Base-by-base conservation (phyloP, 1,139 yeast genomes). In the Sugiyamaella neomexicana region DNA sequence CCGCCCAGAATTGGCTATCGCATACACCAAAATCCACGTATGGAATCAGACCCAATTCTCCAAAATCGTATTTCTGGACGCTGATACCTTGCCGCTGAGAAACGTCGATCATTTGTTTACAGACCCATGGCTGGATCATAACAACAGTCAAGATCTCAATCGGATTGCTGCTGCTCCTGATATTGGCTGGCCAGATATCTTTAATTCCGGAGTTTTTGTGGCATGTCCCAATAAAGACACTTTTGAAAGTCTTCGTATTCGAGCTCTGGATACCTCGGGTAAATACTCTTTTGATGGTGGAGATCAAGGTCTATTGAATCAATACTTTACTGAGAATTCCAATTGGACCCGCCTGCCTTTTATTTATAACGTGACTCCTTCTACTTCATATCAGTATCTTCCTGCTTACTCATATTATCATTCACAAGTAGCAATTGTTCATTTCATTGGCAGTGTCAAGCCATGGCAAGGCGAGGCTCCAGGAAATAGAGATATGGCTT, bases 101-200 rank as follows among this genome's bases (percentile, higher is more conserved):
- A 72, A 75, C 41, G 60, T 78, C 42, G 75, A 73, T 63, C 63
- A 71, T 52, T 62, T 83, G 61, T 73, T 80, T 66, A 12, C 27
- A 10, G 32, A 31, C 12, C 65, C 72, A 62, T 46, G 65, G 70
- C 46, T 47, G 23, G 45, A 52, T 34, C 58, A 61, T 31, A 43
- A 52, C 17, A 45, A 50, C 16, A 57, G 50, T 16, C 53, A 54
- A 13, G 17, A 53, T 4, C 52, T 59, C 5, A 58, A 47, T 20
- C 27, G 49, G 10, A 62, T 69, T 44, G 71, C 69, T 2, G 98
- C 97, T 0, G 78, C 89, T n/a, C 95, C 97, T 0, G 98, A 93
- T 72, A 78, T 85, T 27, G 97, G 98, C 15, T 93, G 97, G 85
- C 98, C 98, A 0, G 98, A 93, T 70, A 80, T 89, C 63, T 93